Percentiles rank a stretch among this genome's conserved stretches.
These are phyloP conservation scores for Chlamydomonas schloesseri DNA, from an alignment of 139 green algal genomes.

Conservation along the genomic window DNA sequence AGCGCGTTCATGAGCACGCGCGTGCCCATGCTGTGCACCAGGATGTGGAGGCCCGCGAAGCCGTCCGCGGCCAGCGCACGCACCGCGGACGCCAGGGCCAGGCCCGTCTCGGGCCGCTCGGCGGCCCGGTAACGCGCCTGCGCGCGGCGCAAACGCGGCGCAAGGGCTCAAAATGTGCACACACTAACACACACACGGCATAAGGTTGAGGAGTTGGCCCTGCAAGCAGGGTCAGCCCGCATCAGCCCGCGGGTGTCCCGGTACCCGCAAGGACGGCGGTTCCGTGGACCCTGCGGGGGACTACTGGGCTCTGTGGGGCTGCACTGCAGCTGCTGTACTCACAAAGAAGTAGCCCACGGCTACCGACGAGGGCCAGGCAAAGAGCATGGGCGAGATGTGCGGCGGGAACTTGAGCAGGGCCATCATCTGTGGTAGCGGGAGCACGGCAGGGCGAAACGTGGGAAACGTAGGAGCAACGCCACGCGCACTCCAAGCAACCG, in stretches of 20 bases:
- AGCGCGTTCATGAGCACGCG: slow-evolving; percentile 47
- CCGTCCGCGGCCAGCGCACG: slow-evolving; percentile 36
- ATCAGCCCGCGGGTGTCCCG: no score
- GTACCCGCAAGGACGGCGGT: no score
- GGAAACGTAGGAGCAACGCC: no score
- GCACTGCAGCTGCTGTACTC: no score
- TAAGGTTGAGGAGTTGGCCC: no score
- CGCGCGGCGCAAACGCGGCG: neutral
- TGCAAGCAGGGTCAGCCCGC: no score
- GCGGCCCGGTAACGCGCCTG: slow-evolving; percentile 23
- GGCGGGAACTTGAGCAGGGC: slow-evolving; percentile 46
- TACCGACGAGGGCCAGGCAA: slow-evolving; percentile 41
- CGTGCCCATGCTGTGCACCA: slow-evolving; percentile 54
- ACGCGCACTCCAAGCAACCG: no score
- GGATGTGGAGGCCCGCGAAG: slow-evolving; percentile 47
- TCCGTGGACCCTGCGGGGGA: no score
- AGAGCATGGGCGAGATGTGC: slow-evolving; percentile 50
- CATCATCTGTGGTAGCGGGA: slow-evolving; percentile 28
- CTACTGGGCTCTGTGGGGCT: no score
- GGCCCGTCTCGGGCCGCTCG: slow-evolving; percentile 23
- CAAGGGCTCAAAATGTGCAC: neutral
- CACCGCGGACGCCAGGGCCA: slow-evolving; percentile 30
- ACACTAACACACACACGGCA: no score
- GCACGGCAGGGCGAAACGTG: no score
- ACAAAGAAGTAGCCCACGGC: slow-evolving; percentile 42